phyloP scores from a whole-genome alignment of 2,329 filamentous ascomycete genomes.

The Dothistroma pini region DNA sequence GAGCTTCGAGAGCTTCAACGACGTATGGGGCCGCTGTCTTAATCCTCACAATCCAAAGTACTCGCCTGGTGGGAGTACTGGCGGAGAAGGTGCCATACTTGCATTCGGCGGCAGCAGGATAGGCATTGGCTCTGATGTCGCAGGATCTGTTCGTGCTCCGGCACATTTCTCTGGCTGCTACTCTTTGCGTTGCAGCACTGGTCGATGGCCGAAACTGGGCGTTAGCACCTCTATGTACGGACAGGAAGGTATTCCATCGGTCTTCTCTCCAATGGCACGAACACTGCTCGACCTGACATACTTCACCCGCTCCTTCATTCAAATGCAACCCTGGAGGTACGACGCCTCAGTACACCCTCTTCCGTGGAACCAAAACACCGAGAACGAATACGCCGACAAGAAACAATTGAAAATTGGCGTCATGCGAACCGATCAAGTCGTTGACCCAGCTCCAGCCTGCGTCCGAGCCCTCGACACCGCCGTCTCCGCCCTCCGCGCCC shows the following conservation, averaged over 20 bases:
- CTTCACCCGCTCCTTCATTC: conserved; percentile 73
- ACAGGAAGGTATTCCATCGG: conserved; percentile 82
- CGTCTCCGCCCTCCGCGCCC: conserved; percentile 62
- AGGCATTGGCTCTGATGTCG: conserved; percentile 86
- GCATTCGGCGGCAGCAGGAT: conserved; percentile 79
- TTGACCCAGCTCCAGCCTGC: conserved; percentile 83
- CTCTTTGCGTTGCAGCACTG: conserved; percentile 79
- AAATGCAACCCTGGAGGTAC: conserved; percentile 84
- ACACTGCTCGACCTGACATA: conserved; percentile 79
- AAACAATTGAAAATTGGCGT: conserved; percentile 69
- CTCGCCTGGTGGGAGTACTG: conserved; percentile 84
- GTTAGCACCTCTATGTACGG: conserved; percentile 86
- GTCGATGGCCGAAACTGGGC: conserved; percentile 83
- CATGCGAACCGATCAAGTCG: conserved; percentile 67
- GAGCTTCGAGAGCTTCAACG: conserved; percentile 76
- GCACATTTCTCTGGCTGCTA: conserved; percentile 91
- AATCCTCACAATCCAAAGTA: conserved; percentile 84
- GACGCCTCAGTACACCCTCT: conserved; percentile 83
- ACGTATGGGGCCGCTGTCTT: conserved; percentile 74
- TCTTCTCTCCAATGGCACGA: conserved; percentile 89
- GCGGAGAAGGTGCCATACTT: conserved; percentile 76
- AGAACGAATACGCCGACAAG: conserved; percentile 59
- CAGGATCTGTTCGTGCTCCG: conserved; percentile 79
- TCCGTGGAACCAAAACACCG: conserved; percentile 66
- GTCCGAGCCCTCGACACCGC: conserved; percentile 68